Evolutionary conservation across 2,329 filamentous ascomycete species (phyloP).

Genomic region (Coniochaeta prunicola): DNA sequence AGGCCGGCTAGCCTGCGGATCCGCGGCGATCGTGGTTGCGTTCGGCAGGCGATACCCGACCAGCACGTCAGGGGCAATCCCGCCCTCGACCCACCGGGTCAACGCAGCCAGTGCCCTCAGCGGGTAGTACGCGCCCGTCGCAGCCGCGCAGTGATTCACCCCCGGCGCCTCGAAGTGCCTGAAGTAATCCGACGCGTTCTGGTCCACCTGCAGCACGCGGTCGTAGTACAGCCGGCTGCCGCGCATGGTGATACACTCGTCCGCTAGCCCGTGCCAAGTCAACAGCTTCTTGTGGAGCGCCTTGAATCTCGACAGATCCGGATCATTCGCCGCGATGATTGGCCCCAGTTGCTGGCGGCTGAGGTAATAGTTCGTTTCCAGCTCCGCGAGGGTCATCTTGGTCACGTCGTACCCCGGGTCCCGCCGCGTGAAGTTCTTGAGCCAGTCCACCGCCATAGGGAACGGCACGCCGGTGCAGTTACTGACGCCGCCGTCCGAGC

Average conservation of each 20-base stretch:
- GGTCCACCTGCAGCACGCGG: background rate
- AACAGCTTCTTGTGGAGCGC: slow-evolving; percentile 38
- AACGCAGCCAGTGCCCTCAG: background rate
- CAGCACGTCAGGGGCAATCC: slow-evolving; percentile 1
- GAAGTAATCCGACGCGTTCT: background rate
- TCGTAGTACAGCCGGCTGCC: slow-evolving; percentile 1
- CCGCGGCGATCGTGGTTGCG: background rate
- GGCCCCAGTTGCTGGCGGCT: slow-evolving; percentile 3
- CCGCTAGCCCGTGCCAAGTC: slow-evolving; percentile 36
- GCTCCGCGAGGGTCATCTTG: slow-evolving; percentile 5
- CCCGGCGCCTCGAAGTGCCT: slow-evolving; percentile 1
- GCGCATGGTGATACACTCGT: background rate
- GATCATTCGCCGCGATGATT: slow-evolving; percentile 17
- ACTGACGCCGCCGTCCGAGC: background rate
- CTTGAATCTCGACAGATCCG: slow-evolving; percentile 37
- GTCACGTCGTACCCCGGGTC: slow-evolving; percentile 7
- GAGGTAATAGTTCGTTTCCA: background rate
- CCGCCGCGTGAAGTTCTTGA: slow-evolving; percentile 9
- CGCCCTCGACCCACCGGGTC: background rate
- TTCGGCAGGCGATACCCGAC: background rate
- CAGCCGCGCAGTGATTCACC: background rate
- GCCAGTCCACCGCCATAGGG: slow-evolving; percentile 4
- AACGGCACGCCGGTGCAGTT: slow-evolving; percentile 2
- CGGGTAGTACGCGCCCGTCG: background rate
- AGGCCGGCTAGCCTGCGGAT: background rate